A percentile compares a stretch with the other conserved stretches of the same genome.
These are phyloP conservation scores for Funneliformis caledonium DNA, from an alignment of 371 early-diverging fungal species.

Conservation along the genomic window DNA sequence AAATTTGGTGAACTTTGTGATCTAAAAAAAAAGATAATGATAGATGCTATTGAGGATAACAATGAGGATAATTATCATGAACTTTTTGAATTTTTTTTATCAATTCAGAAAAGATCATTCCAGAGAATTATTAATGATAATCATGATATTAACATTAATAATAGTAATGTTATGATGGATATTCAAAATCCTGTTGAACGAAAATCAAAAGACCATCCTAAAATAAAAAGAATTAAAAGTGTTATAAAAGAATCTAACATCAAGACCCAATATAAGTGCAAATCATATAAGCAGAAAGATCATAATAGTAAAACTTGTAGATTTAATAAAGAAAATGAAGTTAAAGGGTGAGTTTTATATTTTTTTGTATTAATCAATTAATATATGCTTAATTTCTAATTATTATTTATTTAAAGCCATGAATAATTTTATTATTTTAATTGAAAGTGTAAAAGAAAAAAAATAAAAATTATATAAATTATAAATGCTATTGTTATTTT, in stretches of 20 bases:
- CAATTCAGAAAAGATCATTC: background rate
- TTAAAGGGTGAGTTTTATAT: too few relatives aligned
- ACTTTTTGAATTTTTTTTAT: background rate
- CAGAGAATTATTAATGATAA: background rate
- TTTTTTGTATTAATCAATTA: too few relatives aligned
- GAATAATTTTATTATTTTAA: too few relatives aligned
- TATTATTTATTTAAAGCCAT: too few relatives aligned
- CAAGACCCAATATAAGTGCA: background rate
- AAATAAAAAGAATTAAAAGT: background rate
- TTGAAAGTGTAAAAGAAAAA: too few relatives aligned
- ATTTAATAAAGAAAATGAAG: background rate
- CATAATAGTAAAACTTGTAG: background rate
- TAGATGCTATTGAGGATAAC: background rate
- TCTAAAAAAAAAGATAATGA: background rate
- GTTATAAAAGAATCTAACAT: background rate
- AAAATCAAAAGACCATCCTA: background rate
- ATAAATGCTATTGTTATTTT: too few relatives aligned
- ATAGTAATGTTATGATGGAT: background rate
- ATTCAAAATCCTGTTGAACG: conserved; percentile 14
- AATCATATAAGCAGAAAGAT: background rate
- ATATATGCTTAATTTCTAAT: too few relatives aligned
- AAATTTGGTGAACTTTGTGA: background rate
- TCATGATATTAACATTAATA: background rate
- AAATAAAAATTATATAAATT: too few relatives aligned
- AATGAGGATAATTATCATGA: background rate